Percentiles rank a stretch among this genome's conserved stretches.
Conservation (phyloP, 768 basidiomycete species). For the Pleurotus giganteus region DNA sequence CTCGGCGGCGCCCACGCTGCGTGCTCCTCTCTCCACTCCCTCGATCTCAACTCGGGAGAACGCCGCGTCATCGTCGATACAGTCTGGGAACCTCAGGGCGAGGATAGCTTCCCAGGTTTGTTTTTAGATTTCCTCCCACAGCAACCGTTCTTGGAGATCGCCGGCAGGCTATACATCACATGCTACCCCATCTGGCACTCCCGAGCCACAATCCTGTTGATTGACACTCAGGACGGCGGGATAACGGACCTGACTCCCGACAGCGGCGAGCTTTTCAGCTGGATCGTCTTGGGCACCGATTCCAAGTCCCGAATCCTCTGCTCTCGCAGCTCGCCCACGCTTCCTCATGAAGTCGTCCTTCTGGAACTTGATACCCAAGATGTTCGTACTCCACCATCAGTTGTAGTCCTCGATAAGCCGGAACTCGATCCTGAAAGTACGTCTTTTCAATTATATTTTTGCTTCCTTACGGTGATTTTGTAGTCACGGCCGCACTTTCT, state of each 20-base stretch:
- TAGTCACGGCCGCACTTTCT: slow-evolving; percentile 43
- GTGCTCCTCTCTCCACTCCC: slow-evolving; percentile 46
- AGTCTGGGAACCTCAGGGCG: slow-evolving; percentile 32
- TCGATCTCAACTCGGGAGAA: slow-evolving; percentile 30
- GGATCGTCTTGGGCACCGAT: slow-evolving; percentile 54
- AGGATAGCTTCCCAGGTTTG: slow-evolving; percentile 57
- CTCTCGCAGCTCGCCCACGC: slow-evolving; percentile 44
- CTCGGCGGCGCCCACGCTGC: slow-evolving; percentile 61
- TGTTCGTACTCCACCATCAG: slow-evolving; percentile 11
- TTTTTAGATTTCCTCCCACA: slow-evolving; percentile 49
- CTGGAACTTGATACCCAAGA: slow-evolving; percentile 31
- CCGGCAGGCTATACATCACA: slow-evolving; percentile 29
- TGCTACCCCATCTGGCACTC: slow-evolving; percentile 55
- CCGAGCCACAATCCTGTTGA: slow-evolving; percentile 44
- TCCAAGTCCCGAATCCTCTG: slow-evolving; percentile 41
- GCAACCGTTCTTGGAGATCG: slow-evolving; percentile 34
- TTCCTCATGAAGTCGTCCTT: slow-evolving; percentile 49
- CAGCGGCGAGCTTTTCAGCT: slow-evolving; percentile 40
- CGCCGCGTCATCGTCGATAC: slow-evolving; percentile 31
- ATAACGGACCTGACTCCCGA: slow-evolving; percentile 44
- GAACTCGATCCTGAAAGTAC: slow-evolving; percentile 37
- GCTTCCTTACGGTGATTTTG: not conserved
- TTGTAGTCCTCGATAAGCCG: slow-evolving; percentile 45
- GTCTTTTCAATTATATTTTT: slow-evolving; percentile 13
- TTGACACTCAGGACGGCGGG: slow-evolving; percentile 38